Evolutionary conservation across 1,284 basidiomycete species (phyloP).

Genomic region (Ceratobasidium sp.): DNA sequence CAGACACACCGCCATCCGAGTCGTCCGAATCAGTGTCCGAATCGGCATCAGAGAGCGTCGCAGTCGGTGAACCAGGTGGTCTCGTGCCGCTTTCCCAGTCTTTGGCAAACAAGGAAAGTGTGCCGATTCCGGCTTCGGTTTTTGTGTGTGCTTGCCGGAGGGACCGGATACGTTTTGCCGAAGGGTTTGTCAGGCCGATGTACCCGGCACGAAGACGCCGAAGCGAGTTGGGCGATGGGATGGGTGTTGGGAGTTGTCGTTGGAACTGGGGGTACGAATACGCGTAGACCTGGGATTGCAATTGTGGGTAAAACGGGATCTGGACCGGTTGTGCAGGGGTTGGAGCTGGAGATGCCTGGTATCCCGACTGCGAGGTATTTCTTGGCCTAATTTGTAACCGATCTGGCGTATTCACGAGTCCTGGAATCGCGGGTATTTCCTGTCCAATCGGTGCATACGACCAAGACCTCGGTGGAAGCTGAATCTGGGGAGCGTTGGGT

Average conservation of each 20-base stretch:
- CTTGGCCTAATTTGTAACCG: not conserved
- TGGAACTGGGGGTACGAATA: not conserved
- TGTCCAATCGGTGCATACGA: not conserved
- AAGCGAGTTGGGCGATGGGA: conserved; percentile 20
- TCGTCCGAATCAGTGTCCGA: conserved; percentile 32
- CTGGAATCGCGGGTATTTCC: not conserved
- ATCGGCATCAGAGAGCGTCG: conserved; percentile 39
- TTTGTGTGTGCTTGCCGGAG: conserved; percentile 22
- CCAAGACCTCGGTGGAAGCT: not conserved
- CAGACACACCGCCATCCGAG: conserved; percentile 22
- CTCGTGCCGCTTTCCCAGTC: conserved; percentile 14
- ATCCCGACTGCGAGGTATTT: not conserved
- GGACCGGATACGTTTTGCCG: conserved; percentile 40
- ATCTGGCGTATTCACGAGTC: not conserved
- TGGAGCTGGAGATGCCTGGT: not conserved
- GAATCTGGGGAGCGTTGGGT: not conserved
- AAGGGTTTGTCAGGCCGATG: conserved; percentile 35
- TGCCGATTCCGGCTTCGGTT: no score
- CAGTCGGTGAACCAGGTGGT: conserved; percentile 21
- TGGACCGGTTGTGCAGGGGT: not conserved
- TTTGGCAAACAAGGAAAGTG: conserved; percentile 26
- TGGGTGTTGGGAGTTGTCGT: conserved; percentile 4
- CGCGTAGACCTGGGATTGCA: not conserved
- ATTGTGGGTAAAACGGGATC: not conserved
- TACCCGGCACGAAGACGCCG: conserved; percentile 30